Base-by-base conservation (phyloP, 2,329 filamentous ascomycete species). In the Neofusicoccum ribis region DNA sequence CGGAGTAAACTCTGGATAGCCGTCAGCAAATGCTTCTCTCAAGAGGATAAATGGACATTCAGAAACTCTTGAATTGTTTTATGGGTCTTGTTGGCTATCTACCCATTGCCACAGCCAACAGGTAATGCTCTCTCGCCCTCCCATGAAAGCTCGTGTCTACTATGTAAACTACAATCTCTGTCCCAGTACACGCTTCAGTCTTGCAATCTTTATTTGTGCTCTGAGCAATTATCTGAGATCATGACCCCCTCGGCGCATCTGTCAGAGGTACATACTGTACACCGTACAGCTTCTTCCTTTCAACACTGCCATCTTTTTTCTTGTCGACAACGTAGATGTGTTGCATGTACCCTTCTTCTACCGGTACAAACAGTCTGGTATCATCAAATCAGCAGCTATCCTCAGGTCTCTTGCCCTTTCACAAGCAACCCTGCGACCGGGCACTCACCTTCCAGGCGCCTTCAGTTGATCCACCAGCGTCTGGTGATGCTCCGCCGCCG, bases 181-280 rank as follows among this genome's bases (percentile, higher is more conserved):
- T 6, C 27, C 27, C 3, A 7, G 27, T 31, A 31, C 27, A 31
- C 27, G 7, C 27, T 31, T 31, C 27, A 31, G 27, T 31, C 27
- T 31, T 31, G 27, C 4, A 31, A 0, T 31, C 27, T 31, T 31
- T 5, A 31, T 31, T 31, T 31, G 37, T 49, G 46, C n/a, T 49
- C 46, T 12, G 34, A 20, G 14, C 27, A 37, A n/a, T 14, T 23
- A 1, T 27, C 8, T 36, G 9, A 15, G 41, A 12, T 63, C 36
- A 63, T 34, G 15, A 52, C 0, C 46, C 47, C 39, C 43, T 71
- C 9, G 89, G 89, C 23, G 89, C 84, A 79, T 93, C 89, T 4
- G 89, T 92, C 77, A 93, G 78, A 3, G 90, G 90, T 66, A 94
- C 91, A 80, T 94, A 94, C 69, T 87, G 81, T 47, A 94, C 91